A percentile compares a stretch with the other conserved stretches of the same genome.
Evolutionary conservation across 352 stramenopile genomes (phyloP).

Genomic region (Globisporangium paroecandrum): DNA sequence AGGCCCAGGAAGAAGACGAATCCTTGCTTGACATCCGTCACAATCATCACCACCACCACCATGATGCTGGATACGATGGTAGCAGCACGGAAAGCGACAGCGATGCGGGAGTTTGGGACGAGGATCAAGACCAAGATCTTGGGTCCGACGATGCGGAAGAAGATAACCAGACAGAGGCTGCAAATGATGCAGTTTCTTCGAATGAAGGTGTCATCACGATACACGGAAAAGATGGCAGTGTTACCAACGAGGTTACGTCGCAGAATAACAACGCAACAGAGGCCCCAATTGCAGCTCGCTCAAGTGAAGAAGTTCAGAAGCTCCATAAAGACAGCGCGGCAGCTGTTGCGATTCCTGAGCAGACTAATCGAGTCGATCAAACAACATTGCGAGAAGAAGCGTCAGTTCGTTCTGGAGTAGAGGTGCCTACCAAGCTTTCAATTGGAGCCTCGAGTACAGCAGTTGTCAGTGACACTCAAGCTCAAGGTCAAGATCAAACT

Average conservation of each 20-base stretch:
- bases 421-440: not conserved
- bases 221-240: not conserved
- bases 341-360: not conserved
- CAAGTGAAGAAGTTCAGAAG: not conserved
- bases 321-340: not conserved
- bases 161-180: not conserved
- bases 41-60: not conserved
- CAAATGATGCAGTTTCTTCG: not conserved
- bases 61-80: not conserved
- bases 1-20: not conserved
- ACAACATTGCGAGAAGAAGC: not conserved
- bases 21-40: not conserved
- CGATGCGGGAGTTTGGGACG: not conserved
- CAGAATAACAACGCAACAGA: not conserved
- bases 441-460: not conserved
- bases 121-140: not conserved
- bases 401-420: not conserved
- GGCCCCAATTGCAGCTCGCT: not conserved
- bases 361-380: not conserved
- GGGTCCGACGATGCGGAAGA: not conserved
- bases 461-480: not conserved
- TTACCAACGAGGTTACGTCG: not conserved
- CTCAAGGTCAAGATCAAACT: not conserved
- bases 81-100: constrained; percentile 16
- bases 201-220: not conserved